These are phyloP conservation scores for Myrmaecium sp. DNA, from an alignment of 2,329 filamentous ascomycete species.

Conservation along the genomic window DNA sequence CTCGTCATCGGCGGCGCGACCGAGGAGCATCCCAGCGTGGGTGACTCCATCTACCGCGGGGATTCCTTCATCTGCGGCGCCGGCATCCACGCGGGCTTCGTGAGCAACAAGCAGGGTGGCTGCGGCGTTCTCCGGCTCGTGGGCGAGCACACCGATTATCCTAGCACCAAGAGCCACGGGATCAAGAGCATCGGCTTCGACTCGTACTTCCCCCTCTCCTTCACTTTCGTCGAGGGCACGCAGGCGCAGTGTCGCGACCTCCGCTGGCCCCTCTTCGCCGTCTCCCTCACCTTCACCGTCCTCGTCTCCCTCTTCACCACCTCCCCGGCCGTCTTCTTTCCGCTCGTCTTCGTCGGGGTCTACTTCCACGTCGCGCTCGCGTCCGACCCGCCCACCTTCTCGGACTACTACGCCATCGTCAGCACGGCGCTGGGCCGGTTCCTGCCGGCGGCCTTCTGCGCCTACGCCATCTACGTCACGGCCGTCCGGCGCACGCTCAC, in stretches of 20 bases:
- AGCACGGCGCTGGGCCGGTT: slow-evolving; percentile 67
- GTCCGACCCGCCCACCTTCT: slow-evolving; percentile 62
- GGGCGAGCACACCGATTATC: slow-evolving; percentile 49
- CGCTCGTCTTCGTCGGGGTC: slow-evolving; percentile 60
- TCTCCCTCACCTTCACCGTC: slow-evolving; percentile 65
- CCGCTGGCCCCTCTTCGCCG: slow-evolving; percentile 66
- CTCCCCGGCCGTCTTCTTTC: slow-evolving; percentile 68
- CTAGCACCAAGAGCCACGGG: slow-evolving; percentile 49
- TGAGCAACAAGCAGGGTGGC: slow-evolving; percentile 54
- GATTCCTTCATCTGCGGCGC: slow-evolving; percentile 79
- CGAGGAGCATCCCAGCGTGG: slow-evolving; percentile 19
- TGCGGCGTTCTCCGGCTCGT: slow-evolving; percentile 66
- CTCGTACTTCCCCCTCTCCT: slow-evolving; percentile 79
- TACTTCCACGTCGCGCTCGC: slow-evolving; percentile 86
- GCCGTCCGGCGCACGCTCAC: slow-evolving; percentile 57
- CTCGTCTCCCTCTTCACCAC: slow-evolving; percentile 68
- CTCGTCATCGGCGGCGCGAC: slow-evolving; percentile 38
- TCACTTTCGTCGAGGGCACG: slow-evolving; percentile 53
- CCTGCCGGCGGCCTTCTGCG: slow-evolving; percentile 72
- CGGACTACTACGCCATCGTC: slow-evolving; percentile 51
- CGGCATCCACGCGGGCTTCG: slow-evolving; percentile 68
- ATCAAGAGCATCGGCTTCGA: slow-evolving; percentile 66
- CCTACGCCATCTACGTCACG: slow-evolving; percentile 74
- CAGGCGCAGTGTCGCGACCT: slow-evolving; percentile 57
- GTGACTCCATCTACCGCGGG: slow-evolving; percentile 55